Percentiles rank a stretch among this genome's conserved stretches.
These are phyloP conservation scores for Moricandia moricandioides DNA, from an alignment of 345 rosid genomes.

Conservation along the genomic window DNA sequence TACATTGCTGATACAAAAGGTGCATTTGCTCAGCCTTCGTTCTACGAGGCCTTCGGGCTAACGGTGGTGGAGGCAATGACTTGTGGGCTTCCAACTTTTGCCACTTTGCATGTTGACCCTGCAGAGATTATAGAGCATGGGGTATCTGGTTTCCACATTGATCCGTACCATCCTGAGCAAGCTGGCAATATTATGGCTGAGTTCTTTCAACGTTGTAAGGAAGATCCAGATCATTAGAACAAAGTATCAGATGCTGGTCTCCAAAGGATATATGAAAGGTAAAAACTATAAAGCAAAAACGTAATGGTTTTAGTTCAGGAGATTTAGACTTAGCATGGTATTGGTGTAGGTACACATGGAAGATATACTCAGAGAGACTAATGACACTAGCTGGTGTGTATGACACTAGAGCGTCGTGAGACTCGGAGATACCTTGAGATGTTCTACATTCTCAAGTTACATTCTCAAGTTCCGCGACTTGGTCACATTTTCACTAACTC, in stretches of 20 bases:
- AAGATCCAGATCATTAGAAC: slow-evolving; percentile 75
- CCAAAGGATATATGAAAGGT: slow-evolving; percentile 83
- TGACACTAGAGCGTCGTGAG: slow-evolving; percentile 85
- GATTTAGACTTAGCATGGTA: background rate
- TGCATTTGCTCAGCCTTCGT: slow-evolving; percentile 98
- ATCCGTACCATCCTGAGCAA: slow-evolving; percentile 92
- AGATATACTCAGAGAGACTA: slow-evolving; percentile 86
- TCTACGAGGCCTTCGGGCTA: slow-evolving; percentile 97
- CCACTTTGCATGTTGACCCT: slow-evolving; percentile 95
- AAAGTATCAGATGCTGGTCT: slow-evolving; percentile 76
- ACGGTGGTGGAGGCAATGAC: slow-evolving; percentile 98
- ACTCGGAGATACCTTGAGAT: slow-evolving; percentile 92
- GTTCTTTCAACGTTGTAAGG: slow-evolving; percentile 72
- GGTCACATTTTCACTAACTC: slow-evolving; percentile 42
- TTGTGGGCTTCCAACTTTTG: slow-evolving; percentile 94
- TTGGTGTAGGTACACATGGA: slow-evolving; percentile 83
- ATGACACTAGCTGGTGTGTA: slow-evolving; percentile 96
- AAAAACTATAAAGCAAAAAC: background rate
- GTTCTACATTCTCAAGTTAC: slow-evolving; percentile 66
- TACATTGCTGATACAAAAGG: slow-evolving; percentile 86
- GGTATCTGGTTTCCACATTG: slow-evolving; percentile 84
- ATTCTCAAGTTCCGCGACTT: slow-evolving; percentile 69
- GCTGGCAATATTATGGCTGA: slow-evolving; percentile 54
- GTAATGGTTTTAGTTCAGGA: background rate
- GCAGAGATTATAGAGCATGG: slow-evolving; percentile 92